These are phyloP conservation scores for Moniliella sp. DNA, from an alignment of 1,284 basidiomycete genomes.

Conservation along the genomic window DNA sequence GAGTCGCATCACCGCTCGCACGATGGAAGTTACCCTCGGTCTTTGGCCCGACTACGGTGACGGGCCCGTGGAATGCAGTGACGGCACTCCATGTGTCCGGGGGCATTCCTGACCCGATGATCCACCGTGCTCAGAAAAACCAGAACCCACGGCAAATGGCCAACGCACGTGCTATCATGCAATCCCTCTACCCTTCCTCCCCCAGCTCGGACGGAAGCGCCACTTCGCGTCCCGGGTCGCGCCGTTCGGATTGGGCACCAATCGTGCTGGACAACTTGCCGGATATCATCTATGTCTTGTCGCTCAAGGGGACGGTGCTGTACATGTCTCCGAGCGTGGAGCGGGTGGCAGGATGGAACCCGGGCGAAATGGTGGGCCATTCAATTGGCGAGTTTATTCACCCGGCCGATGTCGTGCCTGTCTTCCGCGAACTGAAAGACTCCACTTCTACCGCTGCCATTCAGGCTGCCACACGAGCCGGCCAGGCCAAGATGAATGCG, in stretches of 20 bases:
- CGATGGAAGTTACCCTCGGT: too few species aligned
- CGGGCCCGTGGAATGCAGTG: constrained; percentile 2
- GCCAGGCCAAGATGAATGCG: constrained; percentile 8
- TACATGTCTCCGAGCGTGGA: constrained; percentile 50
- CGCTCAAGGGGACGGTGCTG: constrained; percentile 70
- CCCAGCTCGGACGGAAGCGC: too few species aligned
- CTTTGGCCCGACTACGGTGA: too few species aligned
- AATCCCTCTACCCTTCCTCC: too few species aligned
- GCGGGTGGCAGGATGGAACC: constrained; percentile 18
- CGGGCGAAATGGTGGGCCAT: constrained; percentile 60
- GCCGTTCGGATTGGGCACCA: too few species aligned
- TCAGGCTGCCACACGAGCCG: constrained; percentile 14
- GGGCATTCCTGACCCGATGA: constrained; percentile 5
- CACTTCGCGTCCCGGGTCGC: too few species aligned
- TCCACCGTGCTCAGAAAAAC: constrained; percentile 2
- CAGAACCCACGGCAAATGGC: constrained; percentile 6
- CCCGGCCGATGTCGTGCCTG: constrained; percentile 65
- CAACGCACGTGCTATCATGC: too few species aligned
- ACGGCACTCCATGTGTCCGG: too few species aligned
- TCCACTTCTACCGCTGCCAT: constrained; percentile 35
- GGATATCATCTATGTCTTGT: constrained; percentile 76
- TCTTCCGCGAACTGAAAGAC: constrained; percentile 81
- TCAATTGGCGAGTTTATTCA: constrained; percentile 58
- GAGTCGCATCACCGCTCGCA: too few species aligned
- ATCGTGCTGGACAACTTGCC: constrained; percentile 20